phyloP scores from a whole-genome alignment of 2,329 filamentous ascomycete genomes.

The Colletotrichum gigasporum region DNA sequence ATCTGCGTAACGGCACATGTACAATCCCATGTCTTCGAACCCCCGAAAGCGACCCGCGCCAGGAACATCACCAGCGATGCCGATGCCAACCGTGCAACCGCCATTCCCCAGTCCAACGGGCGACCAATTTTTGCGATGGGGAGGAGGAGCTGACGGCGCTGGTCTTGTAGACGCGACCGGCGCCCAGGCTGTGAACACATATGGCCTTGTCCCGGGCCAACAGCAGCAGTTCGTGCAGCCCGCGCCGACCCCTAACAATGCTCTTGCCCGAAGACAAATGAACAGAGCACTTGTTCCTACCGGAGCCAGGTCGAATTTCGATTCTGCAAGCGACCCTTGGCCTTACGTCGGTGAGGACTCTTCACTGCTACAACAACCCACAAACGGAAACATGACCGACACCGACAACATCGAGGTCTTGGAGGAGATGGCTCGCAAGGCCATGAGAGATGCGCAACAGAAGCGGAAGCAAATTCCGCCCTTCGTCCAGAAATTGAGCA shows the following conservation, averaged over 20 bases:
- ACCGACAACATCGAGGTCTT: slow-evolving; percentile 81
- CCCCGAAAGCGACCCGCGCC: slow-evolving; percentile 79
- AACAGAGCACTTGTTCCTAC: slow-evolving; percentile 61
- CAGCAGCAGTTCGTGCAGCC: slow-evolving; percentile 44
- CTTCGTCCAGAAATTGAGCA: slow-evolving; percentile 97
- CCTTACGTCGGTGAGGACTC: slow-evolving; percentile 53
- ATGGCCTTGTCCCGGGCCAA: slow-evolving; percentile 48
- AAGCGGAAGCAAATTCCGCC: slow-evolving; percentile 97
- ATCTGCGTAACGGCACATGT: slow-evolving; percentile 18
- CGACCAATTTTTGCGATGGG: slow-evolving; percentile 59
- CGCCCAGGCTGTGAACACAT: slow-evolving; percentile 46
- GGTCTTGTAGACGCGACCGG: slow-evolving; percentile 47
- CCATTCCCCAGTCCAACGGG: slow-evolving; percentile 56
- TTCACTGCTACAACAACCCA: slow-evolving; percentile 46
- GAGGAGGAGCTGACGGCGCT: slow-evolving; percentile 46
- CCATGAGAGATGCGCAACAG: slow-evolving; percentile 86
- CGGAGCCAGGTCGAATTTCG: slow-evolving; percentile 47
- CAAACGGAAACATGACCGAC: slow-evolving; percentile 50
- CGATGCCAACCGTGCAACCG: slow-evolving; percentile 59
- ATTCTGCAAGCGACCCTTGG: slow-evolving; percentile 51
- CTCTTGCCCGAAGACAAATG: slow-evolving; percentile 61
- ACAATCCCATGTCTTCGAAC: slow-evolving; percentile 57
- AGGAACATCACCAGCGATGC: slow-evolving; percentile 71
- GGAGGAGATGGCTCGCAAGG: slow-evolving; percentile 80
- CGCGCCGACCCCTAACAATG: slow-evolving; percentile 42